Evolutionary conservation across 371 early-diverging fungal species (phyloP), one percentile per base, ranked within the genome.

Genomic region (Syncephalastrum sp.): DNA sequence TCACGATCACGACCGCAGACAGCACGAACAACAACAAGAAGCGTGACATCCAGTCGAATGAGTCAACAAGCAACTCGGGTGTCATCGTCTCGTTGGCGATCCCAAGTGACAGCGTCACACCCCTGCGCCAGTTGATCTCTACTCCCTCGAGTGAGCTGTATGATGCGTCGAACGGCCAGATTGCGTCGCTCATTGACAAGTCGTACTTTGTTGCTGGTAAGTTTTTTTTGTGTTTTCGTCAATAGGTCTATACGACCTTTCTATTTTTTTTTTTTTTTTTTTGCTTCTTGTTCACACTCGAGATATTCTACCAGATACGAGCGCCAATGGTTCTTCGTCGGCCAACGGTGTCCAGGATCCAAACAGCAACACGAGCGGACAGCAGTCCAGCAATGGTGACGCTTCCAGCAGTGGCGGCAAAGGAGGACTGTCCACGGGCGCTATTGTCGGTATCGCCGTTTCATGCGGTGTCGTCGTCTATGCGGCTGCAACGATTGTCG

Each of bases 371-470:
- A 8, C 38, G 10, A 33, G 38, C 38, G 38, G 38, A 10, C 38
- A 33, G 12, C 10, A 33, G 38, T 33, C 38, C 5, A 33, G 10
- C 10, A 33, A 33, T 33, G 42, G 42, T 10, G 10, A 17, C 15
- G 2, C 38, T 10, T 17, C 38, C 7, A 51, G n/a, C 46, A 16
- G 38, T 12, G 42, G 56, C 29, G 54, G 54, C 6, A 15, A 15
- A n/a, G 33, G 42, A 12, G 69, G 70, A 3, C 46, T 78, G 6
- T 78, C 79, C 12, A 68, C 65, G 7, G 73, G 60, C 0, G 59
- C 68, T 7, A 63, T 78, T 49, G 68, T 78, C 42, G 79, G 75
- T 53, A 75, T 78, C 38, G 68, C 71, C 53, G 75, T 78, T 0
- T 73, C 75, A 5, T 65, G 65, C 13, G 75, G 75, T 51, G 65